These are phyloP conservation scores for Chlorella sp. DNA, from an alignment of 139 green algal genomes.

Conservation along the genomic window DNA sequence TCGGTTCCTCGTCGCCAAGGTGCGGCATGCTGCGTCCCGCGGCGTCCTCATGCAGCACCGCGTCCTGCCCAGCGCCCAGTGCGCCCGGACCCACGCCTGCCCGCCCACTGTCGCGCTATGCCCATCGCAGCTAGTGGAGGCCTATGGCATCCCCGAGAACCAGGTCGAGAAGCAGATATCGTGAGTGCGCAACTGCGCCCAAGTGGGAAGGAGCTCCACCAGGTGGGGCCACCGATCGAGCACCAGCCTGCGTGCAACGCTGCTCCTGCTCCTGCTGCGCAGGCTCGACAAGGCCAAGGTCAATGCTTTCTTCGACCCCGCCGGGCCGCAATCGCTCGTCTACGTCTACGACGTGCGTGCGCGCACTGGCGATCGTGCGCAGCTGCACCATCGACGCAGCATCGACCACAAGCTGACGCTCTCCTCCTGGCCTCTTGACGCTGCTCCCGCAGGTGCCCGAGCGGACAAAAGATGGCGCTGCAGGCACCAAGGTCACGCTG, in stretches of 20 bases:
- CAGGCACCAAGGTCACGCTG: constrained; percentile 36
- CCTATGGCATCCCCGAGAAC: constrained; percentile 36
- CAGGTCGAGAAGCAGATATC: constrained; percentile 44
- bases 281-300: constrained; percentile 51
- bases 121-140: constrained; percentile 34
- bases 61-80: too few species aligned
- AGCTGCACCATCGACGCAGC: too few species aligned
- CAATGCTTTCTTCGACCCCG: constrained; percentile 51
- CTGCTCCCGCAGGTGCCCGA: constrained; percentile 32
- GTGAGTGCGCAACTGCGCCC: too few species aligned
- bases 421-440: not conserved
- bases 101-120: not conserved
- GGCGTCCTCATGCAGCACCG: not conserved
- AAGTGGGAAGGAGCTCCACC: too few species aligned
- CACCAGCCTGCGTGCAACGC: too few species aligned
- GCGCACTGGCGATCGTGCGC: too few species aligned
- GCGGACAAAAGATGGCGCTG: constrained; percentile 37
- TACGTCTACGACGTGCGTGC: constrained; percentile 54
- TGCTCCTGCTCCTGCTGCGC: not conserved
- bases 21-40: not conserved
- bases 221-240: not conserved
- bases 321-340: constrained; percentile 38
- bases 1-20: constrained; percentile 41
- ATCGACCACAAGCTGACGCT: too few species aligned
- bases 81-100: too few species aligned